Percentiles rank a stretch among this genome's conserved stretches.
phyloP scores from a whole-genome alignment of 495 filamentous ascomycete species.

The Talaromyces thailandensis region DNA sequence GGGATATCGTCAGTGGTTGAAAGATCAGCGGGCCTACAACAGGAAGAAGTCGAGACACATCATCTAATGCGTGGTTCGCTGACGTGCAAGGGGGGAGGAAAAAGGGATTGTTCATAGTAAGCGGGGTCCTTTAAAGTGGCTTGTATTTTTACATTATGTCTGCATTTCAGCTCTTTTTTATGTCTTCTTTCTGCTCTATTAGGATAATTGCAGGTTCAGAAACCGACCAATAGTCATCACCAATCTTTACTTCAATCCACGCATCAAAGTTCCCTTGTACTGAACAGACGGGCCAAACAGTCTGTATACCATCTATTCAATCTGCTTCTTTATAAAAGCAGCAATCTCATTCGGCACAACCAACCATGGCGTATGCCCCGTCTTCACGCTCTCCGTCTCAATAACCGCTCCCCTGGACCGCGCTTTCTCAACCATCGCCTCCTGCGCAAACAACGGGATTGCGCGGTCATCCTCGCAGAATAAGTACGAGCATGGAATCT shows the following conservation, averaged over 20 bases:
- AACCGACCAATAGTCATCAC: background rate
- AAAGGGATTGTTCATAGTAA: background rate
- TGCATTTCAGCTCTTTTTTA: background rate
- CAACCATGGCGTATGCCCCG: conserved; percentile 26
- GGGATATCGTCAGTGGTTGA: conserved; percentile 89
- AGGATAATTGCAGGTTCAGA: background rate
- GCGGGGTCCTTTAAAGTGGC: background rate
- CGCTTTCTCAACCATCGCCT: conserved; percentile 28
- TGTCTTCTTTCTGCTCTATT: background rate
- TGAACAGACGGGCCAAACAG: background rate
- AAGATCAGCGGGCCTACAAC: conserved; percentile 96
- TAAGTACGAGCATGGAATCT: conserved; percentile 23
- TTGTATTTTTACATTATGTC: conserved; percentile 1
- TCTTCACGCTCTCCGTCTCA: conserved; percentile 20
- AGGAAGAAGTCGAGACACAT: conserved; percentile 69
- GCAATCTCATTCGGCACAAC: conserved; percentile 16
- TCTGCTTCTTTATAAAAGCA: conserved; percentile 14
- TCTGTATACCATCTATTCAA: background rate
- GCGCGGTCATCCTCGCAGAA: conserved; percentile 28
- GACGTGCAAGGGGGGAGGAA: background rate
- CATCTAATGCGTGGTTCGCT: conserved; percentile 10
- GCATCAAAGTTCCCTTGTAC: background rate
- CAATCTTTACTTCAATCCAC: background rate
- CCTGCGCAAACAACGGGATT: conserved; percentile 27
- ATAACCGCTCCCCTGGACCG: conserved; percentile 18